These are phyloP conservation scores for Boletellus deceptivus DNA, from an alignment of 1,284 basidiomycete species.

Conservation along the genomic window DNA sequence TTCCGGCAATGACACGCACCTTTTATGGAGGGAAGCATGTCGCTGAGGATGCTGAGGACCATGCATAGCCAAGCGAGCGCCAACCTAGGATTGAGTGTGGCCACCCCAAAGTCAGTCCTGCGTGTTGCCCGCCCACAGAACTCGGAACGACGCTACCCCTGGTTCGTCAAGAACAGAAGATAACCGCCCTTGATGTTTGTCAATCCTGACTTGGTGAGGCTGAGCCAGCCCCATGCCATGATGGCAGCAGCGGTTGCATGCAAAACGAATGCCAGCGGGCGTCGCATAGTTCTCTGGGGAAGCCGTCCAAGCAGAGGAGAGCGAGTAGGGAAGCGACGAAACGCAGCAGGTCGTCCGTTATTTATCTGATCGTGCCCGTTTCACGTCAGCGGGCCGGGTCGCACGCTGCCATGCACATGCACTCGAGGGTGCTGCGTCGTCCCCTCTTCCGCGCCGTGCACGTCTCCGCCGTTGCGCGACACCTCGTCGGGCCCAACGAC, in stretches of 20 bases:
- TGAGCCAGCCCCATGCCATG: slow-evolving; percentile 49
- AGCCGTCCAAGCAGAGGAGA: no score
- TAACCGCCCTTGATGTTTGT: slow-evolving; percentile 59
- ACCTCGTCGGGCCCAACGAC: slow-evolving; percentile 70
- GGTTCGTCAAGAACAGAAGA: slow-evolving; percentile 72
- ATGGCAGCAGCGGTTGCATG: slow-evolving; percentile 42
- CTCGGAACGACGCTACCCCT: slow-evolving; percentile 52
- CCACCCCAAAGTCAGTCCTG: neutral
- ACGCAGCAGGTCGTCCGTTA: neutral
- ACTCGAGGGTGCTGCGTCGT: neutral
- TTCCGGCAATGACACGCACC: slow-evolving; percentile 11
- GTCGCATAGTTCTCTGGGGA: slow-evolving; percentile 12
- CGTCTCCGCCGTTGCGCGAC: slow-evolving; percentile 35
- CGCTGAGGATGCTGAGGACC: slow-evolving; percentile 24
- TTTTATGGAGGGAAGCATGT: slow-evolving; percentile 22
- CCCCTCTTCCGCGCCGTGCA: slow-evolving; percentile 39
- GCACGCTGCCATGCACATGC: neutral
- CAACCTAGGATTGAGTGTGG: slow-evolving; percentile 10
- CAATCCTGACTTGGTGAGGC: slow-evolving; percentile 15
- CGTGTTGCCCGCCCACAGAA: neutral
- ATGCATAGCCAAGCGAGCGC: slow-evolving; percentile 30
- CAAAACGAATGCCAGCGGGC: slow-evolving; percentile 24
- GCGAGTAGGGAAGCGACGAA: no score
- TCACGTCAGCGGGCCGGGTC: no score
- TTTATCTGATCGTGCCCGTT: neutral